phyloP scores from a whole-genome alignment of 305 asterid genomes.

The Petunia hybrid region DNA sequence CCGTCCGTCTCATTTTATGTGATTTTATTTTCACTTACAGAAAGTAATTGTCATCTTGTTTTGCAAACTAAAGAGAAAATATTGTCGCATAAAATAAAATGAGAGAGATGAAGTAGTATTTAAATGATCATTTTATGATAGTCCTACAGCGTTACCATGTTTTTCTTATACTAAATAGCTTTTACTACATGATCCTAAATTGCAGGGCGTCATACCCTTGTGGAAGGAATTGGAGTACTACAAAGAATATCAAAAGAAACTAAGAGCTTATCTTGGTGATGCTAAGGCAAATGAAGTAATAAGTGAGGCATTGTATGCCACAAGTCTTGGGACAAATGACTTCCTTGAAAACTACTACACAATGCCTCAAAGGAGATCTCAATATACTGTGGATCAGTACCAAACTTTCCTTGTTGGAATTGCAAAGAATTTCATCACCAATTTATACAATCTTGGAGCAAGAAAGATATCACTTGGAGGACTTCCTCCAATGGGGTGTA shows the following conservation, averaged over 20 bases:
- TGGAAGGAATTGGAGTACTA: constrained; percentile 73
- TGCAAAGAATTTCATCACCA: constrained; percentile 57
- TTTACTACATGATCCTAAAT: background rate
- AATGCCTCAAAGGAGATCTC: constrained; percentile 47
- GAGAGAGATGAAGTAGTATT: background rate
- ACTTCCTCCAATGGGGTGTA: constrained; percentile 85
- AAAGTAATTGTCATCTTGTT: no score
- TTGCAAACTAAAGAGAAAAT: background rate
- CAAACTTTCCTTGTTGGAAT: constrained; percentile 53
- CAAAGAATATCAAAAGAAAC: constrained; percentile 62
- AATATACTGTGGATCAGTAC: constrained; percentile 58
- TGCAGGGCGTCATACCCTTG: constrained; percentile 73
- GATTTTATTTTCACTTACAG: no score
- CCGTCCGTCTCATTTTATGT: no score
- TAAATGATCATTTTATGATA: background rate
- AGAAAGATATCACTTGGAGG: constrained; percentile 72
- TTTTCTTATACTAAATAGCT: background rate
- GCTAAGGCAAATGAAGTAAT: constrained; percentile 49
- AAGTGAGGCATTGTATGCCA: constrained; percentile 62
- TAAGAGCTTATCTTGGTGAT: constrained; percentile 56
- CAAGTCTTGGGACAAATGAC: constrained; percentile 79
- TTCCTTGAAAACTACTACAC: constrained; percentile 71
- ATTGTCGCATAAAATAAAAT: background rate
- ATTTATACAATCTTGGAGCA: constrained; percentile 67
- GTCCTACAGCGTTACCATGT: background rate